Percentiles rank a stretch among this genome's conserved stretches.
These are phyloP conservation scores for Wickerhamomyces hampshirensis DNA, from an alignment of 805 yeast genomes.

Conservation along the genomic window DNA sequence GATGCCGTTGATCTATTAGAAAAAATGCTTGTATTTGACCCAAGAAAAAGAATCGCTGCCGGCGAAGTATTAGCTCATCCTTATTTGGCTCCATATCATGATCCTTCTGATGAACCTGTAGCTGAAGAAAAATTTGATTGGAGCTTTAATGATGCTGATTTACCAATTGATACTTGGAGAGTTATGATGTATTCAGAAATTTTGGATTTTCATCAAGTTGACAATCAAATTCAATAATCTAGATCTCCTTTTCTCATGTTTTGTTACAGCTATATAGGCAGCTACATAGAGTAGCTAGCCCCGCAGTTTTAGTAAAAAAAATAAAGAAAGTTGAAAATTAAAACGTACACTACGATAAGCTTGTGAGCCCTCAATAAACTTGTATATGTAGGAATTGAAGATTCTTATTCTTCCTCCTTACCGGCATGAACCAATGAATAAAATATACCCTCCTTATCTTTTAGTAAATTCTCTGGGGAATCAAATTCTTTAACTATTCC, in stretches of 20 bases:
- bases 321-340: too few relatives aligned
- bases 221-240: constrained; percentile 16
- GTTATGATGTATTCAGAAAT: constrained; percentile 99
- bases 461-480: constrained; percentile 60
- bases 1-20: constrained; percentile 85
- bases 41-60: constrained; percentile 90
- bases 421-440: constrained; percentile 69
- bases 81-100: constrained; percentile 92
- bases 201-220: constrained; percentile 87
- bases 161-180: constrained; percentile 97
- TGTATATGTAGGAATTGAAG: too few relatives aligned
- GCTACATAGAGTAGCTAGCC: neutral
- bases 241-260: too few relatives aligned
- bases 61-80: constrained; percentile 87
- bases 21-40: constrained; percentile 91
- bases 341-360: too few relatives aligned
- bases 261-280: neutral
- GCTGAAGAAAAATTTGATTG: constrained; percentile 94
- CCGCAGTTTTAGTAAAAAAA: neutral
- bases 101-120: constrained; percentile 94
- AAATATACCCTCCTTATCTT: constrained; percentile 63
- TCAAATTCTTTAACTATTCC: constrained; percentile 78
- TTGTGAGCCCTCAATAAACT: too few relatives aligned
- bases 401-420: constrained; percentile 5
- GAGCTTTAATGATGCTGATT: constrained; percentile 96